Evolutionary conservation across 306 rosid species (phyloP), one percentile per base, ranked within the genome.

Genomic region (Dryas alaskensis): DNA sequence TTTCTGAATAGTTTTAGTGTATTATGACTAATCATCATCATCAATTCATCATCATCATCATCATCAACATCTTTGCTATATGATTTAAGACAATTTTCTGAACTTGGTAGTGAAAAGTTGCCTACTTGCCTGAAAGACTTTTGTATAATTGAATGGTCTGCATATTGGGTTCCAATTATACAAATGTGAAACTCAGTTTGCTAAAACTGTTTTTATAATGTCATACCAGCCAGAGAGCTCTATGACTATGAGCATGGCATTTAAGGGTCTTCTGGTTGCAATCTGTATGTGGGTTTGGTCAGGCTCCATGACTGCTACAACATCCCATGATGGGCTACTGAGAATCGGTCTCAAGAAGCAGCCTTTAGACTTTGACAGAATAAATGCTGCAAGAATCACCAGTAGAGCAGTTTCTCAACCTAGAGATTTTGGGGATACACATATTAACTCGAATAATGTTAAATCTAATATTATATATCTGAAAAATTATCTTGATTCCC

Each of bases 401-500:
- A 64, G 6, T 2, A 40, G 39, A 13, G 67, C 51, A 37, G 67
- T 4, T 60, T 40, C 27, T 49, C 43, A 53, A 69, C 70, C 67
- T 16, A 58, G 49, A 52, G 66, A n/a, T 52, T 43, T 3, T 17
- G 55, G 49, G n/a, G 12, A 43, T 22, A 22, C 22, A 22, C 46
- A 42, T 43, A 40, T 40, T 10, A 42, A 58, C 60, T 50, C 58
- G 6, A 17, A 70, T 60, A 51, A 43, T 63, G 9, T 47, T 50
- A 47, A 69, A 9, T 64, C 80, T 13, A 51, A 73, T 51, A 72
- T 82, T 17, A 73, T 87, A 31, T 85, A 86, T 70, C 75, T 91
- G 7, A 91, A 91, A 78, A 88, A 82, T 73, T 90, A 90, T 84
- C 75, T 77, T 47, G 97, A 85, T 84, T 83, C 80, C 11, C 93